Base-by-base conservation (phyloP, 1,284 basidiomycete species). In the Rhodotorula sp. region DNA sequence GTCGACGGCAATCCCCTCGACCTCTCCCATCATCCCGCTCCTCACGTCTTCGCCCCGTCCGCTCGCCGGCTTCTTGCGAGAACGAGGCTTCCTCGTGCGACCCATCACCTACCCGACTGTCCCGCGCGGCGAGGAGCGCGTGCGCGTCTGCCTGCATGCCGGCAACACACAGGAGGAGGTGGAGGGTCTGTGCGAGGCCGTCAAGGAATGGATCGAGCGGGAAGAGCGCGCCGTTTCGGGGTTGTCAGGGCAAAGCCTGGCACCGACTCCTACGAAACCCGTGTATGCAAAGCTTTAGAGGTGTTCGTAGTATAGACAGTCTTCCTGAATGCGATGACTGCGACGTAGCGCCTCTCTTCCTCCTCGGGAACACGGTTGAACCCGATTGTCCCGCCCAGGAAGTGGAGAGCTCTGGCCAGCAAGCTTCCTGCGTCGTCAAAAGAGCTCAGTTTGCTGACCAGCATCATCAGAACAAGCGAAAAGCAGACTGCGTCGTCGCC, bases 91-190 rank as follows among this genome's bases (percentile, higher is more conserved):
- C 78, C 87, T 90, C 76, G 90, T 89, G 0, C 87, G 91, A 5
- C 89, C 91, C 0, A 93, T 95, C 65, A 89, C 88, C 25, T 81
- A 81, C 67, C 81, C 81, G 8, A 94, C 91, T 0, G 92, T 95
- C 0, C 91, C 92, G 0, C 89, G 88, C 72, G 92, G 91, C 16
- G 85, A 86, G 67, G 90, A 93, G 65, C 86, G 92, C n/a, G 88
- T 95, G 9, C 83, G 93, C 0, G 86, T 95, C 27, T 96, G 93
- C 81, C 79, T 95, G 52, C 92, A 93, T 80, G 87, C 91, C 0
- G 86, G 85, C 3, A 92, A 93, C 74, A 88, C 88, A 44, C 78
- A 75, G 42, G 84, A 84, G 62, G 88, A 95, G 53, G 84, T 94
- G 1, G 85, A 88, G 16, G 65, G 65, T 17, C 46, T 71, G 53